Base-by-base conservation (phyloP, 345 rosid genomes). In the Geranium brycei region DNA sequence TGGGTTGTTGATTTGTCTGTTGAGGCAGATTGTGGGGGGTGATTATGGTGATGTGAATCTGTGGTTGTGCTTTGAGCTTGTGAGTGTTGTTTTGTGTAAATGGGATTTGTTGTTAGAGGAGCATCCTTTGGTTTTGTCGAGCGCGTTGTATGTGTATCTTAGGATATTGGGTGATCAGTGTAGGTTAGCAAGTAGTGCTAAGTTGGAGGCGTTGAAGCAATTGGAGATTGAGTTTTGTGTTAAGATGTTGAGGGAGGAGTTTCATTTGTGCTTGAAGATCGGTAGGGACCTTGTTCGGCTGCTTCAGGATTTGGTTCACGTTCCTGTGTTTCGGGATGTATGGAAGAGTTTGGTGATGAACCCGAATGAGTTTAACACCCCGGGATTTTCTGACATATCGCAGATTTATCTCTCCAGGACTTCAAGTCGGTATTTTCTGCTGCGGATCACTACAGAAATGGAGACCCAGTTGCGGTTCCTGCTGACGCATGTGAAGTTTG, bases 241-340 rank as follows among this genome's bases (percentile, higher is more conserved):
- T 12, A 89, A 75, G 76, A 81, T 92, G 91, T 78, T 92, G 75
- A 89, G 81, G 64, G 87, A 79, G 76, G 82, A 87, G 60, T 64
- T 85, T 64, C 66, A 62, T 65, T 74, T 85, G 69, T 73, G 88
- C 73, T 73, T 84, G 72, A 82, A 81, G 78, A 75, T 86, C 10
- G 98, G 96, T 56, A 81, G 96, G 74, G 96, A 87, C 66, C 81
- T 87, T 60, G 40, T 84, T 51, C 66, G 95, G 68, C 64, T 92
- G 62, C 73, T 89, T 19, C 98, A 89, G 58, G 96, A 89, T 59
- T 63, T 91, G 68, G 72, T 80, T 81, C 91, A 92, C 70, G 82
- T 92, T 31, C 83, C 88, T 2, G 87, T 68, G 53, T 81, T 91
- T 60, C 68, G 64, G 66, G 82, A 79, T 64, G 61, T 87, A 64